phyloP scores from a whole-genome alignment of 2,329 filamentous ascomycete species.

The Trichoderma koningiopsis region DNA sequence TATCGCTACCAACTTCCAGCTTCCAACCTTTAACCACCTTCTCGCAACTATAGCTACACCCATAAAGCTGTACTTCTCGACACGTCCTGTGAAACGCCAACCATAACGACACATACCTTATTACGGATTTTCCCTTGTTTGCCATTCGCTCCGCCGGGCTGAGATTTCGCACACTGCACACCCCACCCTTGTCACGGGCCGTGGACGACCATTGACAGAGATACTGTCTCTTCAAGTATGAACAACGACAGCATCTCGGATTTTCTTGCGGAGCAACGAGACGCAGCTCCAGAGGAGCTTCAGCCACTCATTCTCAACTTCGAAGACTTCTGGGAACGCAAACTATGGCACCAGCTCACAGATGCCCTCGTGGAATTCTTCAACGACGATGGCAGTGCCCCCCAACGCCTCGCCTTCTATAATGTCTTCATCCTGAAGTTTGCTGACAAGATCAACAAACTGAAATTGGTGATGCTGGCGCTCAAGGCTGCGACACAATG shows the following conservation, averaged over 20 bases:
- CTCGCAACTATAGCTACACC: not conserved
- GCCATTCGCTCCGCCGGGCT: not conserved
- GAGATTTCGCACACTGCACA: not conserved
- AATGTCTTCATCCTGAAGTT: slow-evolving; percentile 95
- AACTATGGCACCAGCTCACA: slow-evolving; percentile 98
- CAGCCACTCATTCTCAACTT: slow-evolving; percentile 88
- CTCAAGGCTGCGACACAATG: slow-evolving; percentile 85
- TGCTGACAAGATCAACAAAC: slow-evolving; percentile 97
- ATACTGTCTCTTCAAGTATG: slow-evolving; percentile 53
- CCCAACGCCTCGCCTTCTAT: slow-evolving; percentile 87
- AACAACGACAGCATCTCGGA: slow-evolving; percentile 86
- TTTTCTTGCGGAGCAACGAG: slow-evolving; percentile 88
- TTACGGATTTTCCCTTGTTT: not conserved
- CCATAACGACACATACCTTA: not conserved
- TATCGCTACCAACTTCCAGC: not conserved
- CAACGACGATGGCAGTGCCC: slow-evolving; percentile 74
- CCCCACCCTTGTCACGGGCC: not conserved
- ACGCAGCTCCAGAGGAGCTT: slow-evolving; percentile 82
- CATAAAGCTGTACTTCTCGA: not conserved
- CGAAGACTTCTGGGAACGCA: slow-evolving; percentile 96
- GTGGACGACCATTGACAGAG: not conserved
- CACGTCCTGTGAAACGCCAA: not conserved
- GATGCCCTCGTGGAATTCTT: slow-evolving; percentile 88
- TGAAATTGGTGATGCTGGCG: slow-evolving; percentile 91
- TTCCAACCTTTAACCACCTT: not conserved